phyloP scores from a whole-genome alignment of 345 rosid genomes.

The Erodium maritimum region DNA sequence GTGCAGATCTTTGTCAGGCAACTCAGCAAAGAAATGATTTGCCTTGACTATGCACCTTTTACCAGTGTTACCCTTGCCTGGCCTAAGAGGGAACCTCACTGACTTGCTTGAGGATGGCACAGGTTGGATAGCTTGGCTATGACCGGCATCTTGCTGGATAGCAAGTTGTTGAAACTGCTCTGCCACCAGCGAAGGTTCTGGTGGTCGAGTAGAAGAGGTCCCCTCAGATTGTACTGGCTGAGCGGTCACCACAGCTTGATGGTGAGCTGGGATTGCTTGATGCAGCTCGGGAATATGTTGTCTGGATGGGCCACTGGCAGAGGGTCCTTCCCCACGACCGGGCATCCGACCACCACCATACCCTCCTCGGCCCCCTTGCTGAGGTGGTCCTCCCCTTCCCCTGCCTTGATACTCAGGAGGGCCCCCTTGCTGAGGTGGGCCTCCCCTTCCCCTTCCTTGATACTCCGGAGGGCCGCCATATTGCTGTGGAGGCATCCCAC shows the following conservation, averaged over 20 bases:
- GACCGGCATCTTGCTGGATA: constrained; percentile 33
- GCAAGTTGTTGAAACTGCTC: constrained; percentile 44
- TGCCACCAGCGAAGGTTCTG: constrained; percentile 27
- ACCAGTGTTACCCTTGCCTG: constrained; percentile 43
- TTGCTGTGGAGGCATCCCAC: constrained; percentile 44
- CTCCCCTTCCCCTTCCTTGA: constrained; percentile 61
- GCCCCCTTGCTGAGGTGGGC: constrained; percentile 11
- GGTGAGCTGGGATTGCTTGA: constrained; percentile 72
- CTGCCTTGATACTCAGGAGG: constrained; percentile 4
- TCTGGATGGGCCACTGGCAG: constrained; percentile 50
- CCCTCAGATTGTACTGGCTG: constrained; percentile 46
- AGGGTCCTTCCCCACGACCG: constrained; percentile 34
- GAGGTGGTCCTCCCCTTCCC: constrained; percentile 58
- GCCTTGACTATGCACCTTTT: constrained; percentile 74
- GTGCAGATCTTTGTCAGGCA: constrained; percentile 90
- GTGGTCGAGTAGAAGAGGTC: constrained; percentile 36
- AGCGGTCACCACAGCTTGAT: constrained; percentile 41
- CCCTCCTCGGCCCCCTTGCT: constrained; percentile 32
- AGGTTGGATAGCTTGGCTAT: constrained; percentile 53
- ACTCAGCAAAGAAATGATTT: constrained; percentile 85
- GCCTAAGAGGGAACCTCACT: constrained; percentile 39
- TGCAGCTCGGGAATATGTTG: constrained; percentile 85
- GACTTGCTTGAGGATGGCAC: constrained; percentile 56
- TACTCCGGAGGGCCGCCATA: constrained; percentile 23
- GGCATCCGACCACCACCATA: constrained; percentile 18